Conservation (phyloP, 2,329 filamentous ascomycete genomes). For the Epichloe sp. region DNA sequence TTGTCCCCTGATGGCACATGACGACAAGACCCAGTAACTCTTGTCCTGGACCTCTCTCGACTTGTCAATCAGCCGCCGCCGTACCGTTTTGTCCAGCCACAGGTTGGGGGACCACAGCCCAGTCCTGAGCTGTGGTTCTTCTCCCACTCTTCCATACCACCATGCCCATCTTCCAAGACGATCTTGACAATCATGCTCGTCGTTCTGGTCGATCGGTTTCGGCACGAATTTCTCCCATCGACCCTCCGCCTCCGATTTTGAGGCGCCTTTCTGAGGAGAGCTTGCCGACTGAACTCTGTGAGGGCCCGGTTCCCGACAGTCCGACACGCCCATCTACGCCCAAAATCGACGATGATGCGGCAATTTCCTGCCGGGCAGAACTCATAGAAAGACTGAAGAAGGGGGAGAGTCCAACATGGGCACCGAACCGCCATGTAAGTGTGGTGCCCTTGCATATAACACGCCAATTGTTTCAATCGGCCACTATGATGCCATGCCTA, state of each 20-base stretch:
- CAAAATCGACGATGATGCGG: slow-evolving; percentile 12
- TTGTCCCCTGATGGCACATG: neutral
- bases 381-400: slow-evolving; percentile 77
- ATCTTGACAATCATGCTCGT: slow-evolving; percentile 25
- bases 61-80: neutral
- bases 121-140: slow-evolving; percentile 20
- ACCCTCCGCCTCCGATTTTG: slow-evolving; percentile 8
- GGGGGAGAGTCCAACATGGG: slow-evolving; percentile 61
- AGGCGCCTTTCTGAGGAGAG: slow-evolving; percentile 43
- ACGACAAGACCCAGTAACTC: neutral
- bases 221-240: slow-evolving; percentile 8
- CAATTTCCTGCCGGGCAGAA: slow-evolving; percentile 53
- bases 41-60: neutral
- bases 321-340: slow-evolving; percentile 16
- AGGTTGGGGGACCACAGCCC: slow-evolving; percentile 11
- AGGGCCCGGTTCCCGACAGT: slow-evolving; percentile 38
- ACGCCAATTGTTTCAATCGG: neutral
- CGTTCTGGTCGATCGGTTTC: slow-evolving; percentile 13
- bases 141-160: slow-evolving; percentile 8
- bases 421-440: slow-evolving; percentile 48
- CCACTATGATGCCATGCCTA: neutral
- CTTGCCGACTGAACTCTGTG: slow-evolving; percentile 46
- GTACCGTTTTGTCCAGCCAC: slow-evolving; percentile 6
- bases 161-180: slow-evolving; percentile 48
- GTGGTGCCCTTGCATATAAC: neutral